A percentile compares a stretch with the other conserved stretches of the same genome.
These are phyloP conservation scores for Candida stauntonica DNA, from an alignment of 805 yeast species.

Conservation along the genomic window DNA sequence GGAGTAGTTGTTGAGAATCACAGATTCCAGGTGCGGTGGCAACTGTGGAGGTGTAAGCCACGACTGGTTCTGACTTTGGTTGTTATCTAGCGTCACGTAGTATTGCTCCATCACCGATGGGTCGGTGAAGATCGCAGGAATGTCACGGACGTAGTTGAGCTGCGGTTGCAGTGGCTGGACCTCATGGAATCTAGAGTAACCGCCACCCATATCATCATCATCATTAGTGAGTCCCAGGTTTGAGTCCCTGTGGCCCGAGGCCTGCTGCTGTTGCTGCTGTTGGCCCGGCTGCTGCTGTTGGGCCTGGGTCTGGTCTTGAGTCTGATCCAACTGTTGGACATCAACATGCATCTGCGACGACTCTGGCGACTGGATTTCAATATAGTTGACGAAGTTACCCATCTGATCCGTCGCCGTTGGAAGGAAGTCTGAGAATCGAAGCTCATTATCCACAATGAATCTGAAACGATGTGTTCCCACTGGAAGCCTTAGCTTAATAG, in stretches of 20 bases:
- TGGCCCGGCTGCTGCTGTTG: conserved; percentile 24
- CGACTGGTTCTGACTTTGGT: conserved; percentile 56
- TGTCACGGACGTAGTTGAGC: conserved; percentile 52
- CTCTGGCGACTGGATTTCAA: conserved; percentile 53
- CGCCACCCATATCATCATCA: conserved; percentile 80
- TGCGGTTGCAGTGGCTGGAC: conserved; percentile 35
- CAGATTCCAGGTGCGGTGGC: conserved; percentile 95
- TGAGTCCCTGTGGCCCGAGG: conserved; percentile 42
- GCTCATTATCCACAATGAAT: conserved; percentile 90
- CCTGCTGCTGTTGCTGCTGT: conserved; percentile 11
- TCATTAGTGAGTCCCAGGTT: conserved; percentile 60
- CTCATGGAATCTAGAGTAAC: conserved; percentile 72
- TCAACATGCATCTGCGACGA: conserved; percentile 29
- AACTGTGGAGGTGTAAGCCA: conserved; percentile 89
- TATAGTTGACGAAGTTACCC: conserved; percentile 92
- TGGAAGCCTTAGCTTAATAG: conserved; percentile 72
- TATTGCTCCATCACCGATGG: conserved; percentile 86
- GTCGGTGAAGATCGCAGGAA: conserved; percentile 81
- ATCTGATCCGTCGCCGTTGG: conserved; percentile 98
- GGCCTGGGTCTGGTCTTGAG: no score
- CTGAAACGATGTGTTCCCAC: conserved; percentile 91
- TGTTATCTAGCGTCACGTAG: conserved; percentile 68
- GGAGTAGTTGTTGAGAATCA: conserved; percentile 73
- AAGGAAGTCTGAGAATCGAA: conserved; percentile 78
- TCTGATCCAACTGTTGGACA: conserved; percentile 16